Evolutionary conservation across 1,139 yeast species (phyloP), one percentile per base, ranked within the genome.

Genomic region (Candida dubliniensis): DNA sequence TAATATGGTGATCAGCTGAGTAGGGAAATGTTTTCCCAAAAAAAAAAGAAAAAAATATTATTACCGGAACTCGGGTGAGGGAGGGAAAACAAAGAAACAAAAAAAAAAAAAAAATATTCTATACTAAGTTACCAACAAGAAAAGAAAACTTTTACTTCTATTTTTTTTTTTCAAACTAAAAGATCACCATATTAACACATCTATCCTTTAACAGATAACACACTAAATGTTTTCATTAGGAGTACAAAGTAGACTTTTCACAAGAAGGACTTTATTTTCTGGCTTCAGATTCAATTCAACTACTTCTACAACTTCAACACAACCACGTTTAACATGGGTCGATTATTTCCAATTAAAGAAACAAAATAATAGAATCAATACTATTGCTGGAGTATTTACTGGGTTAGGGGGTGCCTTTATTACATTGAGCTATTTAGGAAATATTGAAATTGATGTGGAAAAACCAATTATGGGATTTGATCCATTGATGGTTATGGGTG

Each of bases 391-490:
- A 0, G 65, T 77, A 1, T 60, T 82, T 45, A 82, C 96, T 2
- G 87, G 95, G 0, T 44, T 85, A 12, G 58, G 76, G 4, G 93
- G 95, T 3, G 81, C 88, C 24, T 71, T 76, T n/a, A 60, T 76
- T 4, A 86, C 97, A 2, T 87, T 93, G 79, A 79, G 79, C 1
- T 84, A 82, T 57, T 72, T 91, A 48, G 85, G 96, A 32, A 86
- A 87, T 58, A 72, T 87, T 51, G 91, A 86, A 56, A 79, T 93
- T 48, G 96, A 88, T 60, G 85, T 90, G 32, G 89, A 96, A 42
- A 85, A 87, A 59, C 79, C 81, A 48, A 77, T 90, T 36, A 78
- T 87, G 63, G 97, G 99, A 7, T 74, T 91, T 53, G 99, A 93
- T 60, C 91, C 96, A 11, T 71, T 88, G 53, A 79, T 87, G 64